A percentile compares a stretch with the other conserved stretches of the same genome.
phyloP scores from a whole-genome alignment of 2,329 filamentous ascomycete genomes.

The Hirsutella rhossiliensis region DNA sequence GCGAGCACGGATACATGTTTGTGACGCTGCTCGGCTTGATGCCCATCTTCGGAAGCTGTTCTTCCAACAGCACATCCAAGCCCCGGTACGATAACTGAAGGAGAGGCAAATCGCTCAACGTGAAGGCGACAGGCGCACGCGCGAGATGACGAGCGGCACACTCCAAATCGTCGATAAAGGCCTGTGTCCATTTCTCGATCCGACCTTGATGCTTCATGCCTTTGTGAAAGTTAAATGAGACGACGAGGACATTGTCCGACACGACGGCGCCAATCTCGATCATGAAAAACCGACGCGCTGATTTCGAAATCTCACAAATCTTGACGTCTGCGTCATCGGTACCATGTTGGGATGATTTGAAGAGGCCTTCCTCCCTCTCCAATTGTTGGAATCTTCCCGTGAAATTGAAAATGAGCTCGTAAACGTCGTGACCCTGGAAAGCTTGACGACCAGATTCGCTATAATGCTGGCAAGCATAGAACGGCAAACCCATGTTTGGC shows the following conservation, averaged over 20 bases:
- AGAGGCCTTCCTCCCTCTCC: conserved; percentile 19
- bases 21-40: conserved; percentile 2
- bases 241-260: conserved; percentile 1
- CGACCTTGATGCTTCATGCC: conserved; percentile 4
- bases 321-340: neutral
- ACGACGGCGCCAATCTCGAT: conserved; percentile 5
- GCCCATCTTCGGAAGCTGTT: conserved; percentile 2
- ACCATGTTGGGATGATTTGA: neutral
- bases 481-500: conserved; percentile 22
- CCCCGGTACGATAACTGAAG: conserved; percentile 8
- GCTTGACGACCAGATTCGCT: conserved; percentile 14
- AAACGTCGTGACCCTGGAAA: conserved; percentile 20
- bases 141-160: neutral
- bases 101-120: conserved; percentile 21
- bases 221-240: conserved; percentile 3
- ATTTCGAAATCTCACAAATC: conserved; percentile 2
- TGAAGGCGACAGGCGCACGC: conserved; percentile 5
- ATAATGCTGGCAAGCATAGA: conserved; percentile 23
- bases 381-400: conserved; percentile 28
- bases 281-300: conserved; percentile 1
- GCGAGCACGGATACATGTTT: conserved; percentile 21
- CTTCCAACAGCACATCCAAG: conserved; percentile 1
- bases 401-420: conserved; percentile 39
- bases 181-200: conserved; percentile 2
- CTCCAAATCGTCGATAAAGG: neutral